A percentile compares a stretch with the other conserved stretches of the same genome.
Conservation (phyloP, 805 yeast species). For the Tetrapisispora namnaoensis region DNA sequence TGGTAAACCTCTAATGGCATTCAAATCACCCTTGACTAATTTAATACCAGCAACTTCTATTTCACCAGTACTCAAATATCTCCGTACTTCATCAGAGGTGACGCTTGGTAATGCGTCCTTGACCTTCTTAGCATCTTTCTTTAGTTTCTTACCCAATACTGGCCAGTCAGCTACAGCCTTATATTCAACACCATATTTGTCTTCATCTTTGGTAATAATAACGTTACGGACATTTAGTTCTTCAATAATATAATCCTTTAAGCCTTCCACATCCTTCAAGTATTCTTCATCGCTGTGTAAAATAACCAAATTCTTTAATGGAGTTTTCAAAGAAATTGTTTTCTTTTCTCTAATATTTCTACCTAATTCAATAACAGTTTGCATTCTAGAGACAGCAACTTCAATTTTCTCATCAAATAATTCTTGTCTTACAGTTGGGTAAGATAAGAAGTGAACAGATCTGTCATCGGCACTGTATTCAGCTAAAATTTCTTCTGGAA, state of each 20-base stretch:
- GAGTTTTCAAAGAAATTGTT: constrained; percentile 87
- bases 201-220: constrained; percentile 82
- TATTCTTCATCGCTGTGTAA: constrained; percentile 70
- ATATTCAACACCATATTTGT: constrained; percentile 83
- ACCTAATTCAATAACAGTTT: constrained; percentile 90
- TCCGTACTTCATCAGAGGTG: constrained; percentile 73
- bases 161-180: constrained; percentile 99
- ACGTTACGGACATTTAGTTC: constrained; percentile 89
- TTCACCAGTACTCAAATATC: constrained; percentile 61
- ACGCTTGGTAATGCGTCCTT: constrained; percentile 85
- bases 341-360: constrained; percentile 96
- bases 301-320: constrained; percentile 79
- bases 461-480: constrained; percentile 48
- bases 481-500: constrained; percentile 48
- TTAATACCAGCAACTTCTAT: constrained; percentile 83
- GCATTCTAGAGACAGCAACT: constrained; percentile 89
- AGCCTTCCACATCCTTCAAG: constrained; percentile 65
- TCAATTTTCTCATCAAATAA: constrained; percentile 77
- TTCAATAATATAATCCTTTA: constrained; percentile 72
- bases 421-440: constrained; percentile 75
- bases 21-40: constrained; percentile 77
- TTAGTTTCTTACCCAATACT: constrained; percentile 90
- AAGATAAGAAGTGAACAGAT: constrained; percentile 90
- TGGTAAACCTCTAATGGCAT: constrained; percentile 83
- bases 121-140: constrained; percentile 86